These are phyloP conservation scores for Panicum miliaceum DNA, from an alignment of 176 grass and related monocot genomes.

Conservation along the genomic window DNA sequence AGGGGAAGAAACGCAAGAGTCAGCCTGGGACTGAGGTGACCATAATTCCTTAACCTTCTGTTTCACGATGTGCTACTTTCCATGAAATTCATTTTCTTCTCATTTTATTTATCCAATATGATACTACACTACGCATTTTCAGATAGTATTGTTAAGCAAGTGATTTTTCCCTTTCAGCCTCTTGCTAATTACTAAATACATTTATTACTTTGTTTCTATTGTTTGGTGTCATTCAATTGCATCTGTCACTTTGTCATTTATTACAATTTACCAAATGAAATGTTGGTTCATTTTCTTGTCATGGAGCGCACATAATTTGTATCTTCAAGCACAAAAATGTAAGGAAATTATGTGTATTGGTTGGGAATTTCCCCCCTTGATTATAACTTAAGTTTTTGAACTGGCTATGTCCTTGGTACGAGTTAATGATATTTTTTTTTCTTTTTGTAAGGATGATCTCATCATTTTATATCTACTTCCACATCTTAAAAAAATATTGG, in stretches of 20 bases:
- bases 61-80: constrained; percentile 11
- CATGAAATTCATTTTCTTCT: constrained; percentile 2
- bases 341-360: not conserved
- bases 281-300: not conserved
- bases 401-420: not conserved
- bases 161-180: constrained; percentile 9
- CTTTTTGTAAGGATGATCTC: not conserved
- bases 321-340: not conserved
- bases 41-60: constrained; percentile 22
- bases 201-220: not conserved
- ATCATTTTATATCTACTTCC: not conserved
- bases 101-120: constrained; percentile 11
- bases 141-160: constrained; percentile 19
- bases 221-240: not conserved
- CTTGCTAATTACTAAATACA: constrained; percentile 17
- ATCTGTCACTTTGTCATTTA: not conserved
- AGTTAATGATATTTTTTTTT: constrained; percentile 11
- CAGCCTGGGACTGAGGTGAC: constrained; percentile 68
- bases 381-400: not conserved
- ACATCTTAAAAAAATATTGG: not conserved
- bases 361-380: not conserved
- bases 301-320: not conserved
- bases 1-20: constrained; percentile 90
- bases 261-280: constrained; percentile 8
- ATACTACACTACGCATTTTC: constrained; percentile 16